A percentile compares a stretch with the other conserved stretches of the same genome.
These are phyloP conservation scores for Alternaria brassicae DNA, from an alignment of 2,329 filamentous ascomycete genomes.

Conservation along the genomic window DNA sequence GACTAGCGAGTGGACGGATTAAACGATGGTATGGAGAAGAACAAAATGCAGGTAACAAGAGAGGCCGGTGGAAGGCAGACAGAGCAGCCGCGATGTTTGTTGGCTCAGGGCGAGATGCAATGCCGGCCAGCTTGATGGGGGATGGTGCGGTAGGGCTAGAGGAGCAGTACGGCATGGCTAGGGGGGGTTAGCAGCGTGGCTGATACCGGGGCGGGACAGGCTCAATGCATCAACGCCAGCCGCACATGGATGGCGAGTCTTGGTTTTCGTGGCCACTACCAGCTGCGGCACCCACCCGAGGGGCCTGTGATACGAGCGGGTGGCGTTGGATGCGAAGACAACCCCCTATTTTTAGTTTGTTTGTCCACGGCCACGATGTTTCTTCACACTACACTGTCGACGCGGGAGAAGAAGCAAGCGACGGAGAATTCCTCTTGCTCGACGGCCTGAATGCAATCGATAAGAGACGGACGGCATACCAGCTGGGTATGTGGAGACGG, in stretches of 20 bases:
- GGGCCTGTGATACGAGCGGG: slow-evolving; percentile 27
- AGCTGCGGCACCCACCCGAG: slow-evolving; percentile 23
- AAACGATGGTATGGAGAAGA: slow-evolving; percentile 41
- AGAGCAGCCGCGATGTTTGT: slow-evolving; percentile 23
- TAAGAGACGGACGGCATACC: slow-evolving; percentile 7
- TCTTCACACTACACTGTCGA: background rate
- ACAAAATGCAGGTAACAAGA: slow-evolving; percentile 26
- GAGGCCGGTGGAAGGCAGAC: slow-evolving; percentile 18
- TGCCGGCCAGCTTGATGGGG: slow-evolving; percentile 26
- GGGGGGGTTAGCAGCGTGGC: slow-evolving; percentile 16
- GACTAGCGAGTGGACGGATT: slow-evolving; percentile 32
- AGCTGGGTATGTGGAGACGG: slow-evolving; percentile 12
- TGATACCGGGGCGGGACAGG: slow-evolving; percentile 4
- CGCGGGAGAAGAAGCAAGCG: background rate
- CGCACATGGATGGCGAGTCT: slow-evolving; percentile 24
- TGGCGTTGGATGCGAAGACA: slow-evolving; percentile 19
- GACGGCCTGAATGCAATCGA: slow-evolving; percentile 5
- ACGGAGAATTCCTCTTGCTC: background rate
- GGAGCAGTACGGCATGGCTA: slow-evolving; percentile 21
- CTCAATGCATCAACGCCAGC: slow-evolving; percentile 19
- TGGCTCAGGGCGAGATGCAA: slow-evolving; percentile 34
- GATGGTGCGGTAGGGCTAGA: slow-evolving; percentile 22
- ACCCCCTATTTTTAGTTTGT: slow-evolving; percentile 31
- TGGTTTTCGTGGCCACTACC: slow-evolving; percentile 30
- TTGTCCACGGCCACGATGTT: slow-evolving; percentile 9